A percentile compares a stretch with the other conserved stretches of the same genome.
phyloP scores from a whole-genome alignment of 768 basidiomycete species.

The Lentinula boryana region DNA sequence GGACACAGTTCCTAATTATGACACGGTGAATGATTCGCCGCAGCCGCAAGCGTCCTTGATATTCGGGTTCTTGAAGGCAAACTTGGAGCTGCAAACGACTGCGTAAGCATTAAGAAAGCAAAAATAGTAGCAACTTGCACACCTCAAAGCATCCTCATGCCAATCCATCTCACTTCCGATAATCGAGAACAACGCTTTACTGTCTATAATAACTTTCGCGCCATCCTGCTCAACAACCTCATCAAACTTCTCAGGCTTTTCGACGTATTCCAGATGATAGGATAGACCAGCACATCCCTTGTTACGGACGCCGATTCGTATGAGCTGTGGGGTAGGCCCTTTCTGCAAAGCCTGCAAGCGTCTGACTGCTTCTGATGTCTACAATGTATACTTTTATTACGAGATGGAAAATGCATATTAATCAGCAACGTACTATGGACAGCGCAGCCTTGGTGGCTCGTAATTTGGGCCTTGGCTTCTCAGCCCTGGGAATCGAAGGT shows the following conservation, averaged over 20 bases:
- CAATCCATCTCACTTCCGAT: slow-evolving; percentile 99
- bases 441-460: slow-evolving; percentile 74
- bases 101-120: slow-evolving; percentile 3
- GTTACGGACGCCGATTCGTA: slow-evolving; percentile 93
- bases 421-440: slow-evolving; percentile 49
- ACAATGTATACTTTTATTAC: not conserved
- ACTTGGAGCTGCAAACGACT: slow-evolving; percentile 55
- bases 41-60: slow-evolving; percentile 94
- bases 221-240: slow-evolving; percentile 96
- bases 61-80: slow-evolving; percentile 86
- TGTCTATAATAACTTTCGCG: slow-evolving; percentile 89
- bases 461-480: slow-evolving; percentile 55
- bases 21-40: slow-evolving; percentile 84
- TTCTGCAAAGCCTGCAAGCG: slow-evolving; percentile 68
- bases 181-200: slow-evolving; percentile 94
- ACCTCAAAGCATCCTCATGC: slow-evolving; percentile 90
- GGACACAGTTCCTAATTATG: slow-evolving; percentile 23
- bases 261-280: slow-evolving; percentile 95
- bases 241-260: slow-evolving; percentile 85
- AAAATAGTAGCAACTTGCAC: slow-evolving; percentile 17
- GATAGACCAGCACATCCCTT: slow-evolving; percentile 90
- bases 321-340: slow-evolving; percentile 85
- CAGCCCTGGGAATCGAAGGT: slow-evolving; percentile 59
- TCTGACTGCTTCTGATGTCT: slow-evolving; percentile 78
- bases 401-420: slow-evolving; percentile 1